Evolutionary conservation across 169 alveolate species (phyloP).

Genomic region (Eimeria acervulina): DNA sequence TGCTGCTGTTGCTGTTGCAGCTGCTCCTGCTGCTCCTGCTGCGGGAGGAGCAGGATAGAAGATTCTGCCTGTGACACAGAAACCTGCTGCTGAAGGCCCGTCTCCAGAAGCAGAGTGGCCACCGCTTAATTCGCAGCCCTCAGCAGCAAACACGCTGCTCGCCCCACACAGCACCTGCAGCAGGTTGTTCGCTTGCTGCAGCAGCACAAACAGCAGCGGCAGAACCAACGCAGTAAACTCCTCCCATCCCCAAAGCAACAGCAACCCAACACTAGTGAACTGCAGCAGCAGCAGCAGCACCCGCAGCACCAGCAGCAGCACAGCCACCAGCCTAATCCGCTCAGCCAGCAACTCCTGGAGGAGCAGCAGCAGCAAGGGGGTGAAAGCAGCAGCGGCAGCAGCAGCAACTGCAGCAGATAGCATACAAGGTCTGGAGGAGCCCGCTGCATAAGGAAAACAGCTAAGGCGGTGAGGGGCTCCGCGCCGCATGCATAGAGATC

Average conservation of each 20-base stretch:
- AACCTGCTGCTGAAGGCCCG: slow-evolving; percentile 60
- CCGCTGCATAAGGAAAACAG: not conserved
- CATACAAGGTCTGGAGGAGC: slow-evolving; percentile 43
- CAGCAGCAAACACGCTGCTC: slow-evolving; percentile 36
- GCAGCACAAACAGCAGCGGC: slow-evolving; percentile 17
- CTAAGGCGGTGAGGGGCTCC: slow-evolving; percentile 70
- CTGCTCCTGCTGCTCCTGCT: not conserved
- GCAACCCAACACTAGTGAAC: not conserved
- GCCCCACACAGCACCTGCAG: slow-evolving; percentile 77
- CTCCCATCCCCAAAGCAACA: not conserved
- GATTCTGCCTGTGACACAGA: slow-evolving; percentile 67
- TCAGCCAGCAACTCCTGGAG: not conserved
- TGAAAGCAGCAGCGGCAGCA: no score
- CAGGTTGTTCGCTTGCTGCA: slow-evolving; percentile 71
- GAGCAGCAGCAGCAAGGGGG: slow-evolving; percentile 9
- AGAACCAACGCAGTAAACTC: not conserved
- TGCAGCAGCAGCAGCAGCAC: slow-evolving; percentile 3
- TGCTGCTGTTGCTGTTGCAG: not conserved
- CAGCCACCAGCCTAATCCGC: not conserved
- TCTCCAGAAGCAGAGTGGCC: slow-evolving; percentile 78
- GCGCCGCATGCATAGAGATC: slow-evolving; percentile 80
- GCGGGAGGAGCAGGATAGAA: slow-evolving; percentile 12
- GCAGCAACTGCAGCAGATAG: not conserved
- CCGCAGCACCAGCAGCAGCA: slow-evolving; percentile 12
- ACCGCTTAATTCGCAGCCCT: slow-evolving; percentile 74